Conservation (phyloP, 164 flowering plant species). For the Stephania cephalantha region DNA sequence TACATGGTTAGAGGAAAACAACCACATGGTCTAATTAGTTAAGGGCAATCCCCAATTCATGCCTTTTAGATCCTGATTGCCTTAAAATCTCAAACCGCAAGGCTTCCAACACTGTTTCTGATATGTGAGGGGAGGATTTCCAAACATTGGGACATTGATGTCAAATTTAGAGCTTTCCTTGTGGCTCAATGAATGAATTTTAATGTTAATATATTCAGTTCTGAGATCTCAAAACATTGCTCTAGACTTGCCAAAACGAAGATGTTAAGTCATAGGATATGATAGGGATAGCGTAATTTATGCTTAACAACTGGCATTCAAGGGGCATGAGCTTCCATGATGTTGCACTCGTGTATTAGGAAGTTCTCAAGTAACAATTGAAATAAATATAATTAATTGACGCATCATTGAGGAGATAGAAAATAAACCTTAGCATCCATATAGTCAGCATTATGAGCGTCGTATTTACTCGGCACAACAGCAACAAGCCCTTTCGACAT, state of each 20-base stretch:
- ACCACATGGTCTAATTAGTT: neutral
- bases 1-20: neutral
- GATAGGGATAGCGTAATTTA: neutral
- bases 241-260: neutral
- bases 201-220: neutral
- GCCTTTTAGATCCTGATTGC: neutral
- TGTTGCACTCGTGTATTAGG: neutral
- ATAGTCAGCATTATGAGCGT: slow-evolving; percentile 57
- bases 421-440: slow-evolving; percentile 76
- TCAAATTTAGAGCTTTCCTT: neutral
- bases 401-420: neutral
- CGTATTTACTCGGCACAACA: slow-evolving; percentile 72
- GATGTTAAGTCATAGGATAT: neutral
- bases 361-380: neutral
- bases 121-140: neutral
- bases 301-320: neutral
- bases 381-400: neutral
- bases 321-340: neutral
- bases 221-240: neutral
- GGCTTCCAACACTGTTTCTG: neutral
- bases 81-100: neutral
- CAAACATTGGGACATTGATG: neutral
- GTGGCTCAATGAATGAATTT: neutral
- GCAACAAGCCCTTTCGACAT: slow-evolving; percentile 70
- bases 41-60: neutral